These are phyloP conservation scores for Torulaspora indica DNA, from an alignment of 805 yeast species.

Conservation along the genomic window DNA sequence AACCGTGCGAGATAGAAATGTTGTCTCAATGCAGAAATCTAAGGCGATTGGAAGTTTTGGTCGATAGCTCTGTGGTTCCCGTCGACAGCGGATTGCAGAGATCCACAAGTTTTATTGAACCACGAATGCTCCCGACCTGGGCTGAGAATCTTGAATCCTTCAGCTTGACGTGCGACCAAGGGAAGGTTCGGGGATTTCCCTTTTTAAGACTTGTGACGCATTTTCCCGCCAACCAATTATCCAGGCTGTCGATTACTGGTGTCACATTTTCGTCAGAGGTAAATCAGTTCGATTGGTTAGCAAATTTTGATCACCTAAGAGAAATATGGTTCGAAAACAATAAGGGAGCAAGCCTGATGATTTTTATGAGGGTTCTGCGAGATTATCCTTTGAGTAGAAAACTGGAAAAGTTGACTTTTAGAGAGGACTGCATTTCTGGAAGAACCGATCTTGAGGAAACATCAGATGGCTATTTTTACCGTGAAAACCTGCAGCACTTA, in stretches of 20 bases:
- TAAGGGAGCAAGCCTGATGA: constrained; percentile 17
- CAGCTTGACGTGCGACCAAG: constrained; percentile 24
- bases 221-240: constrained; percentile 10
- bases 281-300: constrained; percentile 25
- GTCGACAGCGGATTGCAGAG: constrained; percentile 6
- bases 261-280: constrained; percentile 13
- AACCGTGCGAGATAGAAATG: constrained; percentile 19
- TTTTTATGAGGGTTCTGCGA: constrained; percentile 18
- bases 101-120: constrained; percentile 5
- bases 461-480: constrained; percentile 13
- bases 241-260: constrained; percentile 23
- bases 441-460: constrained; percentile 15
- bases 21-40: constrained; percentile 19
- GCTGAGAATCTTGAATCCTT: constrained; percentile 18
- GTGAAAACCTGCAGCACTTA: constrained; percentile 19
- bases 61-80: constrained; percentile 19
- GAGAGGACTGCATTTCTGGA: constrained; percentile 22
- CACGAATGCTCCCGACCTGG: constrained; percentile 13
- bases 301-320: constrained; percentile 18
- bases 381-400: constrained; percentile 16
- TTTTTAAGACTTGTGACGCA: constrained; percentile 13
- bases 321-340: constrained; percentile 34
- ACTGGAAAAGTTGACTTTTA: constrained; percentile 27
- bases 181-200: constrained; percentile 20
- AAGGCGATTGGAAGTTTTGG: constrained; percentile 22